A percentile compares a stretch with the other conserved stretches of the same genome.
Conservation (phyloP, 169 alveolate genomes). For the Plasmodium coatneyi region DNA sequence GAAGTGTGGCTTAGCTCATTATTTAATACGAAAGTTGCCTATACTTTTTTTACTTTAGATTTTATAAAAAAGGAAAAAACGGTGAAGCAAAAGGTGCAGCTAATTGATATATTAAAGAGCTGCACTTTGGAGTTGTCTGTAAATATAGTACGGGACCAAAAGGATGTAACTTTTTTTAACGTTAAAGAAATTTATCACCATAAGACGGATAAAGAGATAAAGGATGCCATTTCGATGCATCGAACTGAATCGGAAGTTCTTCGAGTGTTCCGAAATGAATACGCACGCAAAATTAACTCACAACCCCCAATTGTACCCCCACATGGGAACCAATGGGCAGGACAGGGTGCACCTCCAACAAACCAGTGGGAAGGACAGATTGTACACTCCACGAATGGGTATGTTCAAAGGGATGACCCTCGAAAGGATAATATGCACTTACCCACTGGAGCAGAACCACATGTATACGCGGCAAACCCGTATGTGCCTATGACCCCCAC, state of each 20-base stretch:
- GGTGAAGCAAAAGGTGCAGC: conserved; percentile 19
- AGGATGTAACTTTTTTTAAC: conserved; percentile 35
- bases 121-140: conserved; percentile 35
- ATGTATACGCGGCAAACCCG: not conserved
- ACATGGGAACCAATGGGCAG: not conserved
- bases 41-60: conserved; percentile 35
- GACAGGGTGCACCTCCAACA: not conserved
- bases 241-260: not conserved
- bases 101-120: conserved; percentile 30
- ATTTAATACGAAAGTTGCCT: conserved; percentile 40
- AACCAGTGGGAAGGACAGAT: not conserved
- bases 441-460: not conserved
- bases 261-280: not conserved
- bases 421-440: not conserved
- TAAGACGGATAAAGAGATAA: conserved; percentile 17
- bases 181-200: conserved; percentile 15
- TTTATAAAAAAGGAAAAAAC: conserved; percentile 30
- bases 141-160: conserved; percentile 8
- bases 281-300: not conserved
- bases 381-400: not conserved
- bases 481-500: not conserved
- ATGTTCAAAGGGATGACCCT: not conserved
- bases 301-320: not conserved
- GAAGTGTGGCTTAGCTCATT: conserved; percentile 35
- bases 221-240: conserved; percentile 6